Conservation (phyloP, 306 rosid species). For the Casuarina equisetifolia region DNA sequence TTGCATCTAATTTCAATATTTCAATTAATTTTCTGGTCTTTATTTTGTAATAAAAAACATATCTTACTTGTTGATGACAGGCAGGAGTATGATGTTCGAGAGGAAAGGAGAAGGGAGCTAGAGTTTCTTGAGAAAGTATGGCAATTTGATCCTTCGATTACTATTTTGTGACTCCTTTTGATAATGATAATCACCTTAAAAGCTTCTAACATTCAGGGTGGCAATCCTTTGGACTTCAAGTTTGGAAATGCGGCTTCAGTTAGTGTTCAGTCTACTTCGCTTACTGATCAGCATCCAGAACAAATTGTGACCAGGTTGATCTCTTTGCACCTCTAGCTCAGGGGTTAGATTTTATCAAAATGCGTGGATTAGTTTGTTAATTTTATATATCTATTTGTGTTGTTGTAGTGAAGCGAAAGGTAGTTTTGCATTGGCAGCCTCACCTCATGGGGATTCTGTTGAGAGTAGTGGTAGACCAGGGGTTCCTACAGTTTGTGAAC, state of each 20-base stretch:
- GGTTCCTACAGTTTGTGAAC: constrained; percentile 73
- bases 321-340: constrained; percentile 20
- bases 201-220: constrained; percentile 68
- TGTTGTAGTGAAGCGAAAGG: constrained; percentile 91
- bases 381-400: constrained; percentile 20
- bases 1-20: constrained; percentile 24
- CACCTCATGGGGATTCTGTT: constrained; percentile 97
- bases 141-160: constrained; percentile 27
- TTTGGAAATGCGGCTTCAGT: constrained; percentile 81
- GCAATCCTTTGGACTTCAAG: constrained; percentile 94
- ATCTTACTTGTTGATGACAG: constrained; percentile 57
- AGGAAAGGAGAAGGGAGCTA: constrained; percentile 92
- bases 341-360: constrained; percentile 16
- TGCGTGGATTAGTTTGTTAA: constrained; percentile 9
- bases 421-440: constrained; percentile 94
- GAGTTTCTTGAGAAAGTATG: constrained; percentile 98
- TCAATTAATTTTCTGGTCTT: constrained; percentile 15
- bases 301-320: constrained; percentile 85
- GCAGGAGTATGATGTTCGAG: constrained; percentile 86
- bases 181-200: constrained; percentile 22
- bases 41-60: constrained; percentile 19
- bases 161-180: constrained; percentile 17
- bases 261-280: constrained; percentile 97
- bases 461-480: constrained; percentile 96
- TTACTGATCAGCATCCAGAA: constrained; percentile 88